These are phyloP conservation scores for Hymenoscyphus albidus DNA, from an alignment of 2,329 filamentous ascomycete genomes.

Conservation along the genomic window DNA sequence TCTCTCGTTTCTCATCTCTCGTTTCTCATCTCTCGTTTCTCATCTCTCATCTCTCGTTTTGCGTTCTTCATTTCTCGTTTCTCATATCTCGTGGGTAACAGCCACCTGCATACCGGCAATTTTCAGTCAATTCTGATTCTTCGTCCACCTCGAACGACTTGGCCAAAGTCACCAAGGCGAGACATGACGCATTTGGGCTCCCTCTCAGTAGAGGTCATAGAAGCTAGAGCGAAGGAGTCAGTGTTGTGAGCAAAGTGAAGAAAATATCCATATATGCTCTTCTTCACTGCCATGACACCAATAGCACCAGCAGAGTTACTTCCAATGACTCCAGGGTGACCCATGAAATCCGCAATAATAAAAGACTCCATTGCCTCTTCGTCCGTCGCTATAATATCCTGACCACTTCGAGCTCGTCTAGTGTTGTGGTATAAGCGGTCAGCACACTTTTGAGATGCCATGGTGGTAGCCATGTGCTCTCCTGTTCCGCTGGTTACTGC, in stretches of 20 bases:
- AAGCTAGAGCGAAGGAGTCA: constrained; percentile 80
- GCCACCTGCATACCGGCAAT: no score
- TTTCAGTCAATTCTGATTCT: constrained; percentile 30
- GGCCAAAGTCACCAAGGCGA: constrained; percentile 43
- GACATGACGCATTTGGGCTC: constrained; percentile 85
- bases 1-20: no score
- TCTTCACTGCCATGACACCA: constrained; percentile 87
- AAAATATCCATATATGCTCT: constrained; percentile 68
- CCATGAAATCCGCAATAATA: constrained; percentile 87
- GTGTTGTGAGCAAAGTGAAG: constrained; percentile 97
- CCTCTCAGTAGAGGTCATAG: constrained; percentile 76
- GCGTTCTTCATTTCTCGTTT: no score
- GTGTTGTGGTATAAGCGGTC: constrained; percentile 75
- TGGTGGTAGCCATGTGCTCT: constrained; percentile 95
- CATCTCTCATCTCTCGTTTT: no score
- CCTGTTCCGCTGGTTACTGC: constrained; percentile 91
- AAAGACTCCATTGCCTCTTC: constrained; percentile 76
- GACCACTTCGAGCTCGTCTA: constrained; percentile 56
- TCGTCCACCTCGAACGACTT: constrained; percentile 33
- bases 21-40: no score
- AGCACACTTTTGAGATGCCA: constrained; percentile 83
- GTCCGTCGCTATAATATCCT: constrained; percentile 64
- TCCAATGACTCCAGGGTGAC: constrained; percentile 76
- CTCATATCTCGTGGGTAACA: no score
- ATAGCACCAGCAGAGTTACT: constrained; percentile 84